Evolutionary conservation across 208 protist species (phyloP).

Genomic region (Trichomonas vaginalis): DNA sequence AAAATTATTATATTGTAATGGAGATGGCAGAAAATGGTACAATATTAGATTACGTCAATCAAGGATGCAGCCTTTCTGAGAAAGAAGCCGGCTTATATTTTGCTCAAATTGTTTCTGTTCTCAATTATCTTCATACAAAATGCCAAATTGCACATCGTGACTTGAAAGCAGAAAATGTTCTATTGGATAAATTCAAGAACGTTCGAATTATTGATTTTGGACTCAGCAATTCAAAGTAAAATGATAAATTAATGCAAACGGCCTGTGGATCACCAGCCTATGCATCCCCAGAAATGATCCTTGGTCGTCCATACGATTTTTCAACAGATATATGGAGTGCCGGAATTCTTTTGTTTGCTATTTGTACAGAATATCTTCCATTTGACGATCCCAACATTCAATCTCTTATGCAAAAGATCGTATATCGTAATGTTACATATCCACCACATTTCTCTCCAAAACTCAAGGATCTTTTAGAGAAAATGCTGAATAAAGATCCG

Average conservation of each 20-base stretch:
- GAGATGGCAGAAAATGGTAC: conserved; percentile 21
- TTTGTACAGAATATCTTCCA: neutral
- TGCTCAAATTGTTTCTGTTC: conserved; percentile 11
- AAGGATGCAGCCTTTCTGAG: neutral
- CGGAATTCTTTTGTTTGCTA: conserved; percentile 15
- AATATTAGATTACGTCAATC: conserved; percentile 25
- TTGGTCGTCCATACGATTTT: neutral
- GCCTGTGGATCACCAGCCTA: conserved; percentile 11
- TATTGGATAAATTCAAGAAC: neutral
- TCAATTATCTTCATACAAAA: conserved; percentile 18
- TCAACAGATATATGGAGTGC: conserved; percentile 15
- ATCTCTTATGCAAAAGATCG: neutral
- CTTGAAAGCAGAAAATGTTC: neutral
- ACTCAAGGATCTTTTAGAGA: neutral
- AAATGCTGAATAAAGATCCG: neutral
- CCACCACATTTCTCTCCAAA: neutral
- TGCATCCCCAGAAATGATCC: conserved; percentile 9
- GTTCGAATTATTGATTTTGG: neutral
- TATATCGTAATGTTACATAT: neutral
- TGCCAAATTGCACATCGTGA: neutral
- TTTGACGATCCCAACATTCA: neutral
- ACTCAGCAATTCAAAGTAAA: neutral
- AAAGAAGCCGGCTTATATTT: neutral
- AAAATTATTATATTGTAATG: conserved; percentile 20
- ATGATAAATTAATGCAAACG: neutral